These are phyloP conservation scores for Blastobotrys peoriensis DNA, from an alignment of 805 yeast genomes.

Conservation along the genomic window DNA sequence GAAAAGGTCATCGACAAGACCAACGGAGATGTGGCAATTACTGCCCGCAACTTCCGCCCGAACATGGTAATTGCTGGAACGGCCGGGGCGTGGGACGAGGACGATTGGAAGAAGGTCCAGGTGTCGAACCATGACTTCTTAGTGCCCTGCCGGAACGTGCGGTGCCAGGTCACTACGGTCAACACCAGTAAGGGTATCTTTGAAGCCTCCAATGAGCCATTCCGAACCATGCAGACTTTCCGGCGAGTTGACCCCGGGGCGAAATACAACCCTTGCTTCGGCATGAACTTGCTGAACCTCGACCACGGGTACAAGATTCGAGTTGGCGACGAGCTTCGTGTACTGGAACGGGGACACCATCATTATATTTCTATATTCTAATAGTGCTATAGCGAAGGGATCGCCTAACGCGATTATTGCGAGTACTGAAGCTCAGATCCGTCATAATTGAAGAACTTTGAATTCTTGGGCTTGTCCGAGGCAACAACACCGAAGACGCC, in stretches of 20 bases:
- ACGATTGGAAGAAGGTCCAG: conserved; percentile 26
- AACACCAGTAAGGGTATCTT: conserved; percentile 22
- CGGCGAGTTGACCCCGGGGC: conserved; percentile 28
- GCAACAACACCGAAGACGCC: no score
- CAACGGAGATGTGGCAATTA: conserved; percentile 17
- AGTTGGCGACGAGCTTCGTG: conserved; percentile 26
- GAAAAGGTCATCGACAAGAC: conserved; percentile 17
- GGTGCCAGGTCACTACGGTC: conserved; percentile 31
- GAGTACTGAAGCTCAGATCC: no score
- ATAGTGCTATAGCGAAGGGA: no score
- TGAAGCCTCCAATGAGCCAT: conserved; percentile 24
- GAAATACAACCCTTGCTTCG: conserved; percentile 25
- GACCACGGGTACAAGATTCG: conserved; percentile 18
- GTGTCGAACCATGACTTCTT: conserved; percentile 22
- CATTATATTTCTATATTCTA: conserved; percentile 5
- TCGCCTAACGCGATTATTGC: no score
- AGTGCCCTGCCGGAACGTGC: conserved; percentile 24
- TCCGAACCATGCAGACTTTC: conserved; percentile 25
- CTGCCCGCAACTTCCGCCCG: conserved; percentile 27
- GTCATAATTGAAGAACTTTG: no score
- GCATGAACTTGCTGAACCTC: conserved; percentile 24
- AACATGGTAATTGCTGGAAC: conserved; percentile 26
- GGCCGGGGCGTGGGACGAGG: conserved; percentile 31
- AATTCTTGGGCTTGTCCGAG: no score
- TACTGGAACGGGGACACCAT: conserved; percentile 18